Base-by-base conservation (phyloP, 2,329 filamentous ascomycete genomes). In the Monosporascus ibericus region DNA sequence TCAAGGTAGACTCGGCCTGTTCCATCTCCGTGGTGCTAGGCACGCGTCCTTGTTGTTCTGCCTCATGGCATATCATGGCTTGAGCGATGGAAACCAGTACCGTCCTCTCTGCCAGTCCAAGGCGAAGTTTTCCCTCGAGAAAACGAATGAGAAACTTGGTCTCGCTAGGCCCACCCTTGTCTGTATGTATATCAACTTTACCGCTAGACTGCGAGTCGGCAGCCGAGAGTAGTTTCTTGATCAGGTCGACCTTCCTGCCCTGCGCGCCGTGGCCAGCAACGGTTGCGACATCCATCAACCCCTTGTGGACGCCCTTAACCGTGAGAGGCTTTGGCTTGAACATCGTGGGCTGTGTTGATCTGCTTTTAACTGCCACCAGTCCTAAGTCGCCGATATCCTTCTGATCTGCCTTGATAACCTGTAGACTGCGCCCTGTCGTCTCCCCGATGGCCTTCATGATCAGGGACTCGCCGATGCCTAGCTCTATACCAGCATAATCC, bases 371-470 rank as follows among this genome's bases (percentile, higher is more conserved):
- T 44, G 94, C 94, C 1, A 99, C 92, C 36, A 97, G 76, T 11
- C 94, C 94, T 11, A 99, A 79, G 69, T 99, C 94, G 50, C 94
- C 94, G 70, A 97, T 96, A 63, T 96, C 91, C 64, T 94, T 91
- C 66, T 99, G 94, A 62, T 97, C 92, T 48, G 88, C 84, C 73
- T 96, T 97, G 76, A 99, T 96, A 49, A 96, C 85, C 38, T 86
- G 80, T 47, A 96, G 72, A 63, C 85, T 95, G 55, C 94, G 85
- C 9, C 94, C 94, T 0, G 94, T 99, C 30, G 86, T 88, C 73
- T 97, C 92, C 11, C 92, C 92, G 64, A 99, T 95, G 5, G 94
- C 90, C 70, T 97, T 99, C 92, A 97, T 97, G 63, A 99, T 96
- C 27, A 99, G 73, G 1, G 92, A 97, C 72, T 99, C 94, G 52